These are phyloP conservation scores for Austroboletus sp. DNA, from an alignment of 1,284 basidiomycete species.

Conservation along the genomic window DNA sequence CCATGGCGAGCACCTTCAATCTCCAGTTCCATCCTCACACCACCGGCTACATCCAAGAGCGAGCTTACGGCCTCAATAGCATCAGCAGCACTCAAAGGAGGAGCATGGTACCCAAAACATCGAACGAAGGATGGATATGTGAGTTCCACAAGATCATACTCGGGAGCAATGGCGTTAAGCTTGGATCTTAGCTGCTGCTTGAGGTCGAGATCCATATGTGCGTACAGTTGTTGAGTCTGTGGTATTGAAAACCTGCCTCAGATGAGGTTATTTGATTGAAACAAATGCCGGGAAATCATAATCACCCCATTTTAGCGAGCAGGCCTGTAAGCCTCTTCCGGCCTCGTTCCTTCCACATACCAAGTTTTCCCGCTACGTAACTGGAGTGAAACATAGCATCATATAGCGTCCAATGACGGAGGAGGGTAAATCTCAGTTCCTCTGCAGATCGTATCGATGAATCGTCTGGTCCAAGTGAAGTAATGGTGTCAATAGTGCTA, in stretches of 20 bases:
- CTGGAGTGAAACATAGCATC: conserved; percentile 97
- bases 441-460: conserved; percentile 72
- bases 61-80: conserved; percentile 87
- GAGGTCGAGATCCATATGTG: conserved; percentile 94
- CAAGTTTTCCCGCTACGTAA: conserved; percentile 91
- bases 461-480: conserved; percentile 69
- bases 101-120: conserved; percentile 81
- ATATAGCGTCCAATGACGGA: conserved; percentile 96
- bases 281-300: conserved; percentile 10
- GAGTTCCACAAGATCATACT: conserved; percentile 94
- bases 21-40: conserved; percentile 85
- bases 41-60: conserved; percentile 85
- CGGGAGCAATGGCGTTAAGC: conserved; percentile 86
- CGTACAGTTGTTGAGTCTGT: conserved; percentile 88
- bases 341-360: conserved; percentile 93
- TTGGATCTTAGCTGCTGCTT: conserved; percentile 79
- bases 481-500: conserved; percentile 39
- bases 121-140: conserved; percentile 90
- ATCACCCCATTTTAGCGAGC: conserved; percentile 97
- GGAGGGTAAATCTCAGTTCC: conserved; percentile 89
- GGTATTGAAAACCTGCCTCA: conserved; percentile 74
- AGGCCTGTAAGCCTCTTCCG: conserved; percentile 84
- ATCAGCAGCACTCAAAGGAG: conserved; percentile 86
- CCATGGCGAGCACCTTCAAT: conserved; percentile 76
- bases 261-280: conserved; percentile 11